Percentiles rank a stretch among this genome's conserved stretches.
phyloP scores from a whole-genome alignment of 768 basidiomycete species.

The Sistotremastrum niveocremeum region DNA sequence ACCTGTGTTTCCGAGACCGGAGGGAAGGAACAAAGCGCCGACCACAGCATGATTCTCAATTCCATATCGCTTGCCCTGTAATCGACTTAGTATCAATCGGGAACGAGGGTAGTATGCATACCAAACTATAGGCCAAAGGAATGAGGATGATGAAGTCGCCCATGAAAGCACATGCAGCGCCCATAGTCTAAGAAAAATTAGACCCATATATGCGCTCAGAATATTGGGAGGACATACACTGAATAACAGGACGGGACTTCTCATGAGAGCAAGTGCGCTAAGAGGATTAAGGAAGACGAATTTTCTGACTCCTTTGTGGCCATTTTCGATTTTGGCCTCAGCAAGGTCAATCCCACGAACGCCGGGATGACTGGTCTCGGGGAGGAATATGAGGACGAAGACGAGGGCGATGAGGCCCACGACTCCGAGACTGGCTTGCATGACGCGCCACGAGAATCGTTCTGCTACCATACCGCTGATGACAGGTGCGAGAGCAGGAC shows the following conservation, averaged over 20 bases:
- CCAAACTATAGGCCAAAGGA: slow-evolving; percentile 1
- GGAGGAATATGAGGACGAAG: slow-evolving; percentile 32
- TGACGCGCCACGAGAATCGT: slow-evolving; percentile 52
- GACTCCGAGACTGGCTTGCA: slow-evolving; percentile 35
- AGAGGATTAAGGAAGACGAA: too few species aligned
- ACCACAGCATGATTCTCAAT: neutral
- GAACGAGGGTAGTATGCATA: too few species aligned
- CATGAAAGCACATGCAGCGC: too few species aligned
- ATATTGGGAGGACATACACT: too few species aligned
- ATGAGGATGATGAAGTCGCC: neutral
- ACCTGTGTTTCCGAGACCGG: slow-evolving; percentile 1
- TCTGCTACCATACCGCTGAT: slow-evolving; percentile 42
- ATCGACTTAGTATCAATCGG: too few species aligned
- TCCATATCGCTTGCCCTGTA: slow-evolving; percentile 1
- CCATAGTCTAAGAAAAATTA: too few species aligned
- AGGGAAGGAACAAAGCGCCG: neutral
- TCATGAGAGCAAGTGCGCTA: too few species aligned
- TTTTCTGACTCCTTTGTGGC: too few species aligned
- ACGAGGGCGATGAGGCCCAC: slow-evolving; percentile 27
- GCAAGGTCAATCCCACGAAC: slow-evolving; percentile 38
- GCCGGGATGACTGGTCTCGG: slow-evolving; percentile 56
- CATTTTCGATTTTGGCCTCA: neutral
- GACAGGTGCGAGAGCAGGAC: slow-evolving; percentile 48
- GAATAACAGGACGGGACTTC: too few species aligned
- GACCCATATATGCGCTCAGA: too few species aligned